Conservation (phyloP, 495 filamentous ascomycete genomes). For the Daldinia caldariorum region DNA sequence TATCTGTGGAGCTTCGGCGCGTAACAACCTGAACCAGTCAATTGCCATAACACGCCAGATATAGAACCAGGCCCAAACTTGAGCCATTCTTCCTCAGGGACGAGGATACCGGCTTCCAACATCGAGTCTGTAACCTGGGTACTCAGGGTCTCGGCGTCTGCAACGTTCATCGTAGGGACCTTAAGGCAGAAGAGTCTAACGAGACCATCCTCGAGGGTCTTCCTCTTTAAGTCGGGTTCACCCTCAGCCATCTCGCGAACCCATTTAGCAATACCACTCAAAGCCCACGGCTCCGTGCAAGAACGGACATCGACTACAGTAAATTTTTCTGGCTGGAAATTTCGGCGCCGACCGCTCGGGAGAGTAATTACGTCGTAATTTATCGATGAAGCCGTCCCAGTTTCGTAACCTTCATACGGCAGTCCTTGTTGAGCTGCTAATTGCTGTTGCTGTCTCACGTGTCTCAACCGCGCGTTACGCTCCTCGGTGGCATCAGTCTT, state of each 20-base stretch:
- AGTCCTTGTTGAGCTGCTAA: conserved; percentile 56
- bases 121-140: conserved; percentile 82
- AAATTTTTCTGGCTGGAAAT: conserved; percentile 88
- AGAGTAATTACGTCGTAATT: conserved; percentile 76
- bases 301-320: conserved; percentile 83
- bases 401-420: conserved; percentile 60
- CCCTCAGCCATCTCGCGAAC: conserved; percentile 88
- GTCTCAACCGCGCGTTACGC: conserved; percentile 65
- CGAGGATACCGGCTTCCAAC: conserved; percentile 78
- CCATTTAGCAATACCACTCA: conserved; percentile 89
- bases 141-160: conserved; percentile 90
- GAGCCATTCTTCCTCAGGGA: conserved; percentile 97
- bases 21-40: conserved; percentile 94
- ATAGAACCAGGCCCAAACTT: conserved; percentile 81
- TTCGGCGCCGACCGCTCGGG: conserved; percentile 74
- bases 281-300: conserved; percentile 90
- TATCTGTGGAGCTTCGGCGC: conserved; percentile 81
- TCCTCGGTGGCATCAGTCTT: conserved; percentile 90
- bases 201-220: conserved; percentile 84
- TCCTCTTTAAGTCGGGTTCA: conserved; percentile 80
- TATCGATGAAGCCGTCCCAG: conserved; percentile 61
- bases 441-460: conserved; percentile 65
- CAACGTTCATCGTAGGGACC: conserved; percentile 98
- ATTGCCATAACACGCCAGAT: conserved; percentile 89
- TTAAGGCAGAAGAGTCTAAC: conserved; percentile 93